Evolutionary conservation across 2,329 filamentous ascomycete genomes (phyloP), one percentile per base, ranked within the genome.

Genomic region (Didymella pomorum): DNA sequence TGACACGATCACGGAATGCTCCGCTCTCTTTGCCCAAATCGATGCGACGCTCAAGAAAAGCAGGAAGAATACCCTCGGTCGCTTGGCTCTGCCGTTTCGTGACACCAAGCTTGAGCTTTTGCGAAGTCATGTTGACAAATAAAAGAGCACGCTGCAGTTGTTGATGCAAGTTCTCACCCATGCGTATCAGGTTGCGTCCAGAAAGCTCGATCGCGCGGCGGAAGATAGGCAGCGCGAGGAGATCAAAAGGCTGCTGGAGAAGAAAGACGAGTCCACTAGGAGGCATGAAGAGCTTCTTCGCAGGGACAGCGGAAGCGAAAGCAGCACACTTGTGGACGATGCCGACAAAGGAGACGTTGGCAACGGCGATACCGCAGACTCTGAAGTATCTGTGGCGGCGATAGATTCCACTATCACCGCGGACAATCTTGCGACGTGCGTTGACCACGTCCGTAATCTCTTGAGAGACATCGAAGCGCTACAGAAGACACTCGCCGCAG

Each of bases 41-140:
- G 35, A 39, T 20, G 18, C 7, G n/a, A 39, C 35, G n/a, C 35
- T 39, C 3, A 39, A 68, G 25, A 74, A 71, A 48, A 63, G 58
- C 31, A 73, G 65, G 50, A 70, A 70, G 41, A 69, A 20, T 18
- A 39, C 35, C 4, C 11, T 39, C 18, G 35, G 35, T 20, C 35
- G 25, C 12, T 6, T 28, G 23, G 10, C 25, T 2, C 35, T 20
- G 8, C 35, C 35, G 8, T 39, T 39, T 20, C 35, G 35, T 11
- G 35, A 39, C 18, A 20, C n/a, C 10, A 39, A 39, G 10, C 9
- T 39, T 11, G 35, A 39, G 35, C 35, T 20, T 11, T 20, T 39
- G n/a, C n/a, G 35, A 1, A 20, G 35, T 12, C 35, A 39, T 39
- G 9, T 39, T 20, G 35, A 39, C 35, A 39, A 20, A 20, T 20